Base-by-base conservation (phyloP, 2,329 filamentous ascomycete genomes). In the Cryphonectria naterciae region DNA sequence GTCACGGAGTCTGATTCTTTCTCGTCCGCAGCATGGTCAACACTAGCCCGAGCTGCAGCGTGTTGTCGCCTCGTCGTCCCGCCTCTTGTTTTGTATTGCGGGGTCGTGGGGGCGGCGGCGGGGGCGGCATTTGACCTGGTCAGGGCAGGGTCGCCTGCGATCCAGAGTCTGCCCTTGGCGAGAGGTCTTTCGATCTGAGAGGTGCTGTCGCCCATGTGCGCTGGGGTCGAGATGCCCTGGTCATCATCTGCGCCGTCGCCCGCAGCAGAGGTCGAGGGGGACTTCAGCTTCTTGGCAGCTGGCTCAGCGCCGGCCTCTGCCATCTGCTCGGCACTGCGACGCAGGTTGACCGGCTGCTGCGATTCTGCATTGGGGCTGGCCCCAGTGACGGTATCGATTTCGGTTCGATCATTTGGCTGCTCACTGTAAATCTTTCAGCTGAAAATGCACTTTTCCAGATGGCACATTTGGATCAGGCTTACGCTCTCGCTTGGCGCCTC, bases 1-100 rank as follows among this genome's bases (percentile, higher is more conserved):
- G 73, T 25, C 28, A 71, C 70, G 1, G 67, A 71, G 11, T 58
- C 39, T 13, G 76, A 73, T 4, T 78, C 75, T 7, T 72, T 13
- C 17, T 65, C 70, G 2, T 73, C 71, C 4, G 2, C 39, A 2
- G 62, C 6, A 25, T 65, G 70, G 22, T n/a, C 65, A 19, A 11
- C 37, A 13, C 5, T 35, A 1, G 58, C 37, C 32, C 43, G 52
- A 19, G 17, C 39, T 3, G 17, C 39, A 2, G 11, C 41, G 25
- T 62, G 56, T 13, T 66, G 46, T 28, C 43, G 25, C 58, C 56
- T 32, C 39, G 65, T 25, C 39, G 65, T 4, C 41, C 62, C 2
- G 2, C 65, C 49, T 13, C 17, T 46, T 7, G 61, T 46, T 1
- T 52, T 2, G 28, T 35, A 10, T 10, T 68, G 65, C 39, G 69